Conservation (phyloP, 139 green algal genomes). For the Marvania coccoides region DNA sequence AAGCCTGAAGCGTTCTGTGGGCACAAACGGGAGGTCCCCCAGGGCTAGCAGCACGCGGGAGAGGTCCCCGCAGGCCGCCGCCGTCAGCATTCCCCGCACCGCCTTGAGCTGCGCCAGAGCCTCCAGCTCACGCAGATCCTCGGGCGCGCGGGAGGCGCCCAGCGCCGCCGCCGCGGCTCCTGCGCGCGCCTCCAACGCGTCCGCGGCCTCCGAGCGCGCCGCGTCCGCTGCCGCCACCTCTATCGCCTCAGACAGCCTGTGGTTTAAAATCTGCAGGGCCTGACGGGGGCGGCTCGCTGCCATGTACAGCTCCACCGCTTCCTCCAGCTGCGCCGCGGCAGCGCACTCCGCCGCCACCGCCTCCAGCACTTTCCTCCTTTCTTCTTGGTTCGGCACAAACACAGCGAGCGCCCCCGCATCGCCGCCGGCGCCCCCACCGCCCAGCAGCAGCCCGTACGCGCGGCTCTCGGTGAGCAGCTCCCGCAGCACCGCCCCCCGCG, state of each 20-base stretch:
- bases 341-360: slow-evolving; percentile 70
- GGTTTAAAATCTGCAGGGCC: slow-evolving; percentile 63
- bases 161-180: slow-evolving; percentile 11
- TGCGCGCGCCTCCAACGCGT: background rate
- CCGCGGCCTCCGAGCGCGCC: background rate
- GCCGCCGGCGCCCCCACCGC: slow-evolving; percentile 32
- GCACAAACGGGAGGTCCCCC: slow-evolving; percentile 32
- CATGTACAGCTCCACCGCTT: slow-evolving; percentile 81
- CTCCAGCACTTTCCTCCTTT: slow-evolving; percentile 53
- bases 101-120: slow-evolving; percentile 25
- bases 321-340: slow-evolving; percentile 47
- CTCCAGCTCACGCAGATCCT: slow-evolving; percentile 22
- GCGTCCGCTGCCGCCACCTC: slow-evolving; percentile 9
- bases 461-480: slow-evolving; percentile 52
- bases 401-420: slow-evolving; percentile 36
- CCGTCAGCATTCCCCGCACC: background rate
- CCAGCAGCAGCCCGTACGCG: slow-evolving; percentile 49
- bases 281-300: slow-evolving; percentile 47
- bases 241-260: slow-evolving; percentile 43
- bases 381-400: slow-evolving; percentile 36
- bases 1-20: slow-evolving; percentile 29
- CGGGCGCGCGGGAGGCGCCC: background rate
- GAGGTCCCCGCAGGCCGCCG: slow-evolving; percentile 12
- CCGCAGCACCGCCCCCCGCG: slow-evolving; percentile 30
- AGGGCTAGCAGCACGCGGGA: slow-evolving; percentile 14